phyloP scores from a whole-genome alignment of 345 rosid species.

The Arabis alpina region DNA sequence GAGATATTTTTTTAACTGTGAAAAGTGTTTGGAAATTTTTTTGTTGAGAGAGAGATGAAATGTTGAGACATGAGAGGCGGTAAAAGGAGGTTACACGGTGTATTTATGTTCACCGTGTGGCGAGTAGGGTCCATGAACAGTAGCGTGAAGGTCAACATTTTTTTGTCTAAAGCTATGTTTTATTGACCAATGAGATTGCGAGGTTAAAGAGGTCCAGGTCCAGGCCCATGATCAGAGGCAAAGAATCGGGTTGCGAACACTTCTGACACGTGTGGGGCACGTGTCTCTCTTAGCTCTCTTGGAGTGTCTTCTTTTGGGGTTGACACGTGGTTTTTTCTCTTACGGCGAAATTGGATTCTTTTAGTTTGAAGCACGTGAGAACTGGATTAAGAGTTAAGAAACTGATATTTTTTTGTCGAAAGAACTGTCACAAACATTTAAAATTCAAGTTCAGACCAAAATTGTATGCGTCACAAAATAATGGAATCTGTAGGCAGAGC shows the following conservation, averaged over 20 bases:
- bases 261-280: slow-evolving; percentile 39
- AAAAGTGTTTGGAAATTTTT: not conserved
- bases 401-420: too few species aligned
- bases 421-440: too few species aligned
- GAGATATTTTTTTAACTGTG: not conserved
- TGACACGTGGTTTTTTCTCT: slow-evolving; percentile 31
- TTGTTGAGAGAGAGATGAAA: slow-evolving; percentile 12
- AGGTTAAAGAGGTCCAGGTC: slow-evolving; percentile 33
- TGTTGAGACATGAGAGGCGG: slow-evolving; percentile 17
- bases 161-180: slow-evolving; percentile 30
- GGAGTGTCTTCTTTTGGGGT: slow-evolving; percentile 6
- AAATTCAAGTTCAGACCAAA: too few species aligned
- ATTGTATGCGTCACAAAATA: too few species aligned
- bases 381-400: not conserved
- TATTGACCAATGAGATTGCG: slow-evolving; percentile 28
- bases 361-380: slow-evolving; percentile 5
- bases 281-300: slow-evolving; percentile 14
- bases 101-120: slow-evolving; percentile 38
- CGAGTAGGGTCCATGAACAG: slow-evolving; percentile 13
- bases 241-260: slow-evolving; percentile 13
- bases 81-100: slow-evolving; percentile 25
- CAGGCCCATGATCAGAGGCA: slow-evolving; percentile 42
- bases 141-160: slow-evolving; percentile 35
- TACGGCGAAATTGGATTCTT: not conserved
- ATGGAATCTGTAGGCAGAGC: too few species aligned